phyloP scores from a whole-genome alignment of 371 early-diverging fungal species.

The Mucor velutinosus region DNA sequence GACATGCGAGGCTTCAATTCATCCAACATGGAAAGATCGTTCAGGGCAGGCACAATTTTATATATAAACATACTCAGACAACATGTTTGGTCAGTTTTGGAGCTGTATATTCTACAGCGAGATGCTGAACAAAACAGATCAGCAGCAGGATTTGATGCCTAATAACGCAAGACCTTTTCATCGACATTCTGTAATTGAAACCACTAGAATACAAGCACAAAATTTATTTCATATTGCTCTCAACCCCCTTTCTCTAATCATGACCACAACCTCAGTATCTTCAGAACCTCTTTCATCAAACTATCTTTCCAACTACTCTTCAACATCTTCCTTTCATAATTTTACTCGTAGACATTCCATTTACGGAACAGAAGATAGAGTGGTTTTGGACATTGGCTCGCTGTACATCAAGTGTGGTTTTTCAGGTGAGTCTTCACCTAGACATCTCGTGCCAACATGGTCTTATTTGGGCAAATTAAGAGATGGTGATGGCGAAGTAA shows the following conservation, averaged over 20 bases:
- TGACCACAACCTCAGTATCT: conserved; percentile 54
- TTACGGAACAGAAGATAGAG: conserved; percentile 79
- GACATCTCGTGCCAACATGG: conserved; percentile 68
- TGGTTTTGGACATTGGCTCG: conserved; percentile 88
- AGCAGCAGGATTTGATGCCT: neutral
- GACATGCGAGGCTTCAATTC: neutral
- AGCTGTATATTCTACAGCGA: neutral
- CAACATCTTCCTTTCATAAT: conserved; percentile 40
- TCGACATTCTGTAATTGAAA: neutral
- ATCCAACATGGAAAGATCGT: neutral
- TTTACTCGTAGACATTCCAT: conserved; percentile 64
- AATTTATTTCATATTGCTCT: neutral
- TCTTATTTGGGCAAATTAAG: conserved; percentile 32
- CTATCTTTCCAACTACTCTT: conserved; percentile 42
- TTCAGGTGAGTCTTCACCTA: conserved; percentile 84
- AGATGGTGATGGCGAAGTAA: conserved; percentile 46
- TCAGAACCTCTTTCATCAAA: conserved; percentile 42
- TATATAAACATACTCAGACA: neutral
- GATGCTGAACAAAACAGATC: too few species aligned
- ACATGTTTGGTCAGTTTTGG: neutral
- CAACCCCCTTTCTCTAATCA: conserved; percentile 1
- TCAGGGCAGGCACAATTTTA: neutral
- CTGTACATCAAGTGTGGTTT: conserved; percentile 85
- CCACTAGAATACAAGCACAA: neutral
- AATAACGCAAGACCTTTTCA: neutral